Evolutionary conservation across 768 basidiomycete genomes (phyloP).

Genomic region (Strobilomyces echinocephalus): DNA sequence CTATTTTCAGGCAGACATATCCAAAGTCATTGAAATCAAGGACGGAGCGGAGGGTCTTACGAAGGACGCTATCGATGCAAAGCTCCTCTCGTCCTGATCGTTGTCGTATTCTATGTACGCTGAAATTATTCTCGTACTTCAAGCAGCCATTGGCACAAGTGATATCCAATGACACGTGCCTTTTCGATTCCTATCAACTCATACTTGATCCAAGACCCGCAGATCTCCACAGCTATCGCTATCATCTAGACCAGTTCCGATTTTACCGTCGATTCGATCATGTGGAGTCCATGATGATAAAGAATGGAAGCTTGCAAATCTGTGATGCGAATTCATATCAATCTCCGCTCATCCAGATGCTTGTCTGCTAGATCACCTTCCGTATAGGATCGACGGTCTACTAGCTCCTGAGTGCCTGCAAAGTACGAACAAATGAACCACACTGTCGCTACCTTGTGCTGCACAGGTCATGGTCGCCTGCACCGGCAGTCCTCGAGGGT

Average conservation of each 20-base stretch:
- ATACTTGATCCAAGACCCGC: neutral
- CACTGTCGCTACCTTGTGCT: too few species aligned
- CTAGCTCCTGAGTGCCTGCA: too few species aligned
- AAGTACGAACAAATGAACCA: too few species aligned
- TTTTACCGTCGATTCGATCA: neutral
- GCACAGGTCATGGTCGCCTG: too few species aligned
- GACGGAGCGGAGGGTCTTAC: conserved; percentile 83
- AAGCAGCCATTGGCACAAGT: neutral
- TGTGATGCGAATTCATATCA: neutral
- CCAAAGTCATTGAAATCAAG: conserved; percentile 74
- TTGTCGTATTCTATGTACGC: neutral
- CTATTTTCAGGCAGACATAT: conserved; percentile 58
- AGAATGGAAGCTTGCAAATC: neutral
- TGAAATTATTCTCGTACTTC: neutral
- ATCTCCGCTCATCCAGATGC: neutral
- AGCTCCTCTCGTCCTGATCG: conserved; percentile 35
- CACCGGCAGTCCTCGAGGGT: neutral
- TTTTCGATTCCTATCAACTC: neutral
- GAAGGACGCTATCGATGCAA: conserved; percentile 61
- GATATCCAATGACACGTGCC: neutral
- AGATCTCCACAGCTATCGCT: neutral
- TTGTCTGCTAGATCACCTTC: neutral
- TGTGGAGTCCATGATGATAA: neutral
- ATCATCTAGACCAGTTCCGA: neutral
- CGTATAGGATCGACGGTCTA: too few species aligned